Percentiles rank a stretch among this genome's conserved stretches.
These are phyloP conservation scores for Leersia perrieri DNA, from an alignment of 176 grass and related monocot species.

Conservation along the genomic window DNA sequence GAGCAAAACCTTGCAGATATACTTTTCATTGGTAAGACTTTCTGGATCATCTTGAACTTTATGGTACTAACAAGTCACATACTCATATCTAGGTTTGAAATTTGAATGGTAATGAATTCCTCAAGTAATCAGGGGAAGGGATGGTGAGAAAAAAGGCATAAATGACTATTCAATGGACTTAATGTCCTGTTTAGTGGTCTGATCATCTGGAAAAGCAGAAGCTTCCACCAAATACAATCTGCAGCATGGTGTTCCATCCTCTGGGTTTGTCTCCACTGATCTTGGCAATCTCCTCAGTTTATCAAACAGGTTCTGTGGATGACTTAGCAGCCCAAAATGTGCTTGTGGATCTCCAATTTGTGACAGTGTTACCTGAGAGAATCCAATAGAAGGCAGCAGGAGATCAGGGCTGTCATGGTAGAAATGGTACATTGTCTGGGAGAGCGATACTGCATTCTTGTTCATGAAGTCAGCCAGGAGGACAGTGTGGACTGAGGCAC, in stretches of 20 bases:
- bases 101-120: slow-evolving; percentile 35
- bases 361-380: slow-evolving; percentile 60
- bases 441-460: slow-evolving; percentile 61
- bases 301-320: slow-evolving; percentile 90
- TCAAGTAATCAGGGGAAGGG: slow-evolving; percentile 17
- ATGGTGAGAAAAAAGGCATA: slow-evolving; percentile 4
- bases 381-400: slow-evolving; percentile 73
- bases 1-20: slow-evolving; percentile 1
- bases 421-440: slow-evolving; percentile 74
- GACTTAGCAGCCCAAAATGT: slow-evolving; percentile 76
- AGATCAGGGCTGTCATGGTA: slow-evolving; percentile 88
- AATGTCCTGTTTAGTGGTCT: slow-evolving; percentile 33
- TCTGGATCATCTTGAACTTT: slow-evolving; percentile 22
- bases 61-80: slow-evolving; percentile 22
- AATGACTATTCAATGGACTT: slow-evolving; percentile 17
- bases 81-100: slow-evolving; percentile 31
- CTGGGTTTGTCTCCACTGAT: slow-evolving; percentile 65
- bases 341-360: slow-evolving; percentile 89
- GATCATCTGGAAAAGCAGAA: slow-evolving; percentile 45
- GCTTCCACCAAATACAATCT: slow-evolving; percentile 91
- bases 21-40: slow-evolving; percentile 18
- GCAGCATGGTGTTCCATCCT: slow-evolving; percentile 80
- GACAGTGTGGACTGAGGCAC: slow-evolving; percentile 26
- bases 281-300: slow-evolving; percentile 84
- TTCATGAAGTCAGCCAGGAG: slow-evolving; percentile 96